Base-by-base conservation (phyloP, 352 stramenopile genomes). In the Phytophthora boehmeriae region DNA sequence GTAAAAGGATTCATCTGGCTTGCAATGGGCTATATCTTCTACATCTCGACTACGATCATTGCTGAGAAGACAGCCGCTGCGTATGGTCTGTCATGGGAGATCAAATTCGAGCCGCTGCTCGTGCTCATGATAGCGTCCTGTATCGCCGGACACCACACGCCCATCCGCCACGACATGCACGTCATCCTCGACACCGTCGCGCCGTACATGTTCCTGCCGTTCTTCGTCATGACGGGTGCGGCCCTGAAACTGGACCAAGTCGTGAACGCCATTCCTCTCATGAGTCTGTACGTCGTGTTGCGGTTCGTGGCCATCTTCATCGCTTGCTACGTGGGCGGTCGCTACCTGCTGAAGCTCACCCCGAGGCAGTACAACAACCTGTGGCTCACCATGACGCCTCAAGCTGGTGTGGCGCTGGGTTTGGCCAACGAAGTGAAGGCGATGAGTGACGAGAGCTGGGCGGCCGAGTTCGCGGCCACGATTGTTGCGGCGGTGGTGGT, bases 161-260 rank as follows among this genome's bases (percentile, higher is more conserved):
- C 49, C 0, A 90, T 90, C 38, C 78, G 80, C 27, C 78, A 90
- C 59, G 80, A 90, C 59, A 90, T 90, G 80, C 80, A 90, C 62
- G 76, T 88, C 20, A 90, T 90, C 38, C 60, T 90, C 2, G 80
- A 90, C 23, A 79, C 69, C 1, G 73, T 66, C 2, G 80, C 80
- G 43, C 80, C 80, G n/a, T 89, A 85, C 64, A 80, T 89, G 56
- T 88, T 89, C 35, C 47, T 89, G 32, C 80, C 80, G 19, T 90
- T 90, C 66, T 90, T 90, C 70, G 76, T 87, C 25, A 90, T 90
- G 78, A 90, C 80, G 0, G 80, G 80, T 2, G 80, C 80, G 0
- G 78, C 74, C 6, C 52, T 90, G 36, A 88, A 88, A 59, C 73
- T 90, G 6, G 75, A 90, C 51, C 68, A 90, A 32, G 80, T 90